phyloP scores from a whole-genome alignment of 202 grass and related monocot species.

The Elaeis oleifera region DNA sequence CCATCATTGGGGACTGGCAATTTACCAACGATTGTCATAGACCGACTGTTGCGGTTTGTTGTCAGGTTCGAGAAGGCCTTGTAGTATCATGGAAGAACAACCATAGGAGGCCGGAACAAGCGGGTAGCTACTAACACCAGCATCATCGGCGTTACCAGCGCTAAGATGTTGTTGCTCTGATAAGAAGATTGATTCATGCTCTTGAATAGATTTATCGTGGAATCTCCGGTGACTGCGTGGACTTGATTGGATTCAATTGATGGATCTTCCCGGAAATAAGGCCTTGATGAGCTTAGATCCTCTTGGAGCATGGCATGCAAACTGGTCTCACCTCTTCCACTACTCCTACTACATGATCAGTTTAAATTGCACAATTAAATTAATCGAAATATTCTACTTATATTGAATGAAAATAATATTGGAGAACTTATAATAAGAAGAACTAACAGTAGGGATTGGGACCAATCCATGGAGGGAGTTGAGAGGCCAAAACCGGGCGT shows the following conservation, averaged over 20 bases:
- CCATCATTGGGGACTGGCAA: neutral
- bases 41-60: constrained; percentile 19
- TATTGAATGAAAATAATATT: neutral
- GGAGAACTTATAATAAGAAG: neutral
- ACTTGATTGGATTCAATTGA: constrained; percentile 19
- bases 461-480: constrained; percentile 25
- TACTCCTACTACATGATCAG: constrained; percentile 11
- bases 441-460: constrained; percentile 21
- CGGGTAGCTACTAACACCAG: constrained; percentile 16
- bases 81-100: constrained; percentile 16
- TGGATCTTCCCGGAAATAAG: constrained; percentile 22
- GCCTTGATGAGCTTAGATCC: constrained; percentile 11
- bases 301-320: constrained; percentile 14
- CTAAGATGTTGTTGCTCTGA: constrained; percentile 3
- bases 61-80: constrained; percentile 21
- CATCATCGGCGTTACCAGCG: constrained; percentile 1
- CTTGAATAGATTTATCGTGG: neutral
- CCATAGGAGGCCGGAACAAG: constrained; percentile 24
- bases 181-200: neutral
- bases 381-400: neutral
- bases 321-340: constrained; percentile 18
- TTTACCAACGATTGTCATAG: constrained; percentile 5
- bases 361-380: neutral
- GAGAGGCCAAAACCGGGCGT: constrained; percentile 28
- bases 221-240: neutral